Base-by-base conservation (phyloP, 495 filamentous ascomycete species). In the Neurospora sublineolata region DNA sequence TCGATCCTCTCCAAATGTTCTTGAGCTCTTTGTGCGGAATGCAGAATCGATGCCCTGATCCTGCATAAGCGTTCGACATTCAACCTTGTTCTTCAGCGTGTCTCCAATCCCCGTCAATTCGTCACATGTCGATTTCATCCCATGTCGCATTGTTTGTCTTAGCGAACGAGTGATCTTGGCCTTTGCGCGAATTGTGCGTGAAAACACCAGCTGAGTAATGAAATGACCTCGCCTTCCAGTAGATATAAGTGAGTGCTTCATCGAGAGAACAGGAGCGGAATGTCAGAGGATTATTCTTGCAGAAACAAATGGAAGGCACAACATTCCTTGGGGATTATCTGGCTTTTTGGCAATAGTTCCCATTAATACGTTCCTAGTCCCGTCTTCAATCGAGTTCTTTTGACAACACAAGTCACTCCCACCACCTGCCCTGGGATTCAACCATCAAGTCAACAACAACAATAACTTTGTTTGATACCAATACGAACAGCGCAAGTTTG, bases 161-260 rank as follows among this genome's bases (percentile, higher is more conserved):
- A 18, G 52, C 23, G 12, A 33, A 1, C 14, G 27, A 33, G 52
- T 18, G 27, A 16, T 64, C 27, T 33, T 33, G 52, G 44, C 42
- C 67, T 18, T 44, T 79, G 77, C 75, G 77, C 69, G 52, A 71
- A 75, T 79, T 79, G 76, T 77, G 77, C 77, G 77, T 73, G 70
- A 73, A 78, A 75, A 67, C 16, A 27, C 11, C 23, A 16, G 73
- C 69, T 73, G 72, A 76, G 69, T 75, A 76, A 77, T 75, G 41
- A 16, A 3, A 6, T 12, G 36, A 64, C 42, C 16, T 18, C n/a
- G n/a, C n/a, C n/a, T n/a, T n/a, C n/a, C n/a, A n/a, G 3, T 8
- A 30, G 27, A 27, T 60, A 60, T 60, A 9, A 33, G 52, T 64
- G 52, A 33, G 52, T 64, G 52, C 52, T 36, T 64, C 46, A 11